Evolutionary conservation across 805 yeast genomes (phyloP), one percentile per base, ranked within the genome.

Genomic region (Yamadazyma philogaea): DNA sequence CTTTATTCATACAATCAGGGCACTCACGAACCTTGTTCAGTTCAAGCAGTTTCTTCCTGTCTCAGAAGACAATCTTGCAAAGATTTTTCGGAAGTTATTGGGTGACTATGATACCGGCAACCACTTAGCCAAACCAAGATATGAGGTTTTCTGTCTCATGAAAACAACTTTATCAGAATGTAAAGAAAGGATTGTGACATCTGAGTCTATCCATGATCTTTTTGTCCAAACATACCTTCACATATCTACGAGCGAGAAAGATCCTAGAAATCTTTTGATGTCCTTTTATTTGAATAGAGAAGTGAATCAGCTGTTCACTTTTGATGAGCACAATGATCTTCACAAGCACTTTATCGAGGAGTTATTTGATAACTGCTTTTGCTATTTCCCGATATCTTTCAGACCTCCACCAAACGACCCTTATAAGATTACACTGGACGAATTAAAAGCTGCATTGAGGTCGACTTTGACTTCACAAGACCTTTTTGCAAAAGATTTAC

Each of bases 331-430:
- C 12, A 26, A 37, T 17, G 57, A 69, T 4, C 63, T 68, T 2
- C 68, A 78, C 38, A 50, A 61, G 32, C 59, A 61, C n/a, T 65
- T 60, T 54, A 56, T 75, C 24, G 83, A 84, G 50, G 87, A 86
- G 7, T 60, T 93, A 45, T 95, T 90, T 58, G 99, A 93, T 58
- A 79, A 85, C 27, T 72, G 87, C 31, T 95, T 91, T 59, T 93
- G 99, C 62, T 93, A 93, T 65, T 93, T 91, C 67, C 99, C 99
- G 10, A 90, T 93, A 33, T 85, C 96, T 1, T 93, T 95, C 65
- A 82, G 81, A 44, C 96, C 98, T 1, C 96, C 98, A 3, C 78
- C 81, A 37, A 87, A 87, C 59, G 96, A 91, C 53, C 90, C 93
- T 0, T 88, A 89, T 59, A 79, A 82, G 48, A 85, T 88, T 49